Evolutionary conservation across 345 rosid genomes (phyloP).

Genomic region (Excoecaria agallocha): DNA sequence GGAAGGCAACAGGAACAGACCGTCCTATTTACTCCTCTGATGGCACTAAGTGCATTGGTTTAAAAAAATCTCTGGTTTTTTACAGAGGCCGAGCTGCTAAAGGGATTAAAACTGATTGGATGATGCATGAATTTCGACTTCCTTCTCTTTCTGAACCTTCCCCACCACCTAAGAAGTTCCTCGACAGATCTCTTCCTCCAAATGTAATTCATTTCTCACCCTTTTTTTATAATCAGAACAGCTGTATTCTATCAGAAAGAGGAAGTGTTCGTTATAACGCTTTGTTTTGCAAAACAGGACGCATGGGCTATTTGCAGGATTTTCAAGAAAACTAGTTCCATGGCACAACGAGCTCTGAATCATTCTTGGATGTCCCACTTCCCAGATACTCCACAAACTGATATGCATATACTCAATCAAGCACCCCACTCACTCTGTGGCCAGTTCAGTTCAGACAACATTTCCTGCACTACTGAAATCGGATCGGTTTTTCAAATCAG

Average conservation of each 20-base stretch:
- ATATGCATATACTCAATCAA: conserved; percentile 21
- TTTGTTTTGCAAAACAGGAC: conserved; percentile 42
- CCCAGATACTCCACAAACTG: conserved; percentile 31
- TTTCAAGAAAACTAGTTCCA: conserved; percentile 76
- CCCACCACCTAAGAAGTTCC: conserved; percentile 48
- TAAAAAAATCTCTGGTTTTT: conserved; percentile 91
- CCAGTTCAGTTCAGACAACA: conserved; percentile 44
- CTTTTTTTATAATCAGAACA: no score
- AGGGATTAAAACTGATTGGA: conserved; percentile 96
- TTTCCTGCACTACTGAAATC: conserved; percentile 48
- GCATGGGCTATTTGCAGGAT: conserved; percentile 98
- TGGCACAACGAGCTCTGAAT: conserved; percentile 65
- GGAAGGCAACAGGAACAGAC: conserved; percentile 98
- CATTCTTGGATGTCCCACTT: conserved; percentile 50
- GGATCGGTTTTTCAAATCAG: conserved; percentile 38
- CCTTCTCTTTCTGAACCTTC: conserved; percentile 61
- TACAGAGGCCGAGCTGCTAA: conserved; percentile 91
- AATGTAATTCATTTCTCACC: conserved; percentile 37
- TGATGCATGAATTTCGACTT: conserved; percentile 98
- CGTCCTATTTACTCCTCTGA: conserved; percentile 87
- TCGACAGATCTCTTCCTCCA: conserved; percentile 61
- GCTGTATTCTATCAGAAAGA: no score
- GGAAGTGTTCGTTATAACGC: no score
- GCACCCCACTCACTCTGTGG: conserved; percentile 17
- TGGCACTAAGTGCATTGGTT: conserved; percentile 69